Evolutionary conservation across 106 monocot species (phyloP).

Genomic region (Dactylorhiza incarnata): DNA sequence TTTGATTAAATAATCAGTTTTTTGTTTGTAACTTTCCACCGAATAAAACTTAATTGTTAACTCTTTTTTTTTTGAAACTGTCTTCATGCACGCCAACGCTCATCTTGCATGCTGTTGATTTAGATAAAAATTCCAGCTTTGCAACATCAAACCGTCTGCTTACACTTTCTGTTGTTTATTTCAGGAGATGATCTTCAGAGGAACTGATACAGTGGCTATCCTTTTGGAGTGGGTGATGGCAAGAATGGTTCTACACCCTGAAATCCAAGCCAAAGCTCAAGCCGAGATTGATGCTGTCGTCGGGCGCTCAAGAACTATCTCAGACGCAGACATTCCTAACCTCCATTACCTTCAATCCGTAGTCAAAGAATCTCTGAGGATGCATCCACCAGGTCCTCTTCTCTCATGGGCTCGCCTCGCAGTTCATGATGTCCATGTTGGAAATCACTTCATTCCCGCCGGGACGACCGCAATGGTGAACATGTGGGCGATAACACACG

Average conservation of each 20-base stretch:
- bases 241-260: conserved; percentile 37
- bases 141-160: neutral
- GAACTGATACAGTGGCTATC: conserved; percentile 39
- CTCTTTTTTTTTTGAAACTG: too few relatives aligned
- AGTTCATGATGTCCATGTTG: conserved; percentile 23
- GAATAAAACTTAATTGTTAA: too few relatives aligned
- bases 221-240: conserved; percentile 40
- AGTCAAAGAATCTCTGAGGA: conserved; percentile 25
- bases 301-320: conserved; percentile 10
- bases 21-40: neutral
- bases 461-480: conserved; percentile 48
- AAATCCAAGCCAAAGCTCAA: conserved; percentile 28
- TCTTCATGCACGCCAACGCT: too few relatives aligned
- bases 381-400: conserved; percentile 46
- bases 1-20: too few relatives aligned
- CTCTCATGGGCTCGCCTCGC: conserved; percentile 49
- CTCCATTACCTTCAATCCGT: conserved; percentile 30
- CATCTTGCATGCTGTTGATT: too few relatives aligned
- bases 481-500: conserved; percentile 43
- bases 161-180: neutral
- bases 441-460: conserved; percentile 13
- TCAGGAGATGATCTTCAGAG: conserved; percentile 53
- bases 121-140: too few relatives aligned
- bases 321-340: conserved; percentile 18
- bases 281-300: conserved; percentile 26